Base-by-base conservation (phyloP, 2,329 filamentous ascomycete genomes). In the Colletotrichum viniferum region DNA sequence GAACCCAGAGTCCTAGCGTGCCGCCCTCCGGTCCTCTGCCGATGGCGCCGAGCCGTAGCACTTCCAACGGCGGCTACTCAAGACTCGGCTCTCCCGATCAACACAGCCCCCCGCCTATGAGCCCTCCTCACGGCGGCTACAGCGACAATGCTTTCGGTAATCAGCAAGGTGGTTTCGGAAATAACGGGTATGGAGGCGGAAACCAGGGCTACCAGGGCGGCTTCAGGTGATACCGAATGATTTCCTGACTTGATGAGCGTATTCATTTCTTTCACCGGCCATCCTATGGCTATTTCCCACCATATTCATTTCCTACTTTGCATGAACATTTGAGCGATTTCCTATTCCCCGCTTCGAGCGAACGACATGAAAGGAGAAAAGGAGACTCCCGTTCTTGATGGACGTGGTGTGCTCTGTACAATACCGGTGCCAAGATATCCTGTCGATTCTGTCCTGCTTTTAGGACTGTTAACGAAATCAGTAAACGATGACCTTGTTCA, bases 91-190 rank as follows among this genome's bases (percentile, higher is more conserved):
- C 66, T 24, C 73, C 77, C 12, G 69, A 71, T n/a, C 71, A 43
- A 16, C 71, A 77, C 21, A 77, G 76, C 58, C 76, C 76, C 36
- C 74, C 74, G 55, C 74, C 74, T 18, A 74, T 77, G 71, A 76
- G 71, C 52, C 70, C 74, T 13, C 74, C 74, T 43, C 61, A 56
- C 9, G 63, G 68, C 14, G 71, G 77, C 52, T 65, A 70, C 55
- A 62, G 48, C 43, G 66, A 68, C 32, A 60, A 76, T 21, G 56
- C 70, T 30, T 74, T 70, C 32, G 48, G 74, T 34, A 55, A 61
- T 48, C 68, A 77, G 38, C 75, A 77, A 34, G 24, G 43, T 48
- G 43, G 60, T 34, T 76, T 60, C 26, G 48, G 56, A 12, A 65
- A 76, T 4, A 66, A 43, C 7, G 71, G 73, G 18, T 70, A 60